Evolutionary conservation across 768 basidiomycete species (phyloP), one percentile per base, ranked within the genome.

Genomic region (Sutorius australiensis): DNA sequence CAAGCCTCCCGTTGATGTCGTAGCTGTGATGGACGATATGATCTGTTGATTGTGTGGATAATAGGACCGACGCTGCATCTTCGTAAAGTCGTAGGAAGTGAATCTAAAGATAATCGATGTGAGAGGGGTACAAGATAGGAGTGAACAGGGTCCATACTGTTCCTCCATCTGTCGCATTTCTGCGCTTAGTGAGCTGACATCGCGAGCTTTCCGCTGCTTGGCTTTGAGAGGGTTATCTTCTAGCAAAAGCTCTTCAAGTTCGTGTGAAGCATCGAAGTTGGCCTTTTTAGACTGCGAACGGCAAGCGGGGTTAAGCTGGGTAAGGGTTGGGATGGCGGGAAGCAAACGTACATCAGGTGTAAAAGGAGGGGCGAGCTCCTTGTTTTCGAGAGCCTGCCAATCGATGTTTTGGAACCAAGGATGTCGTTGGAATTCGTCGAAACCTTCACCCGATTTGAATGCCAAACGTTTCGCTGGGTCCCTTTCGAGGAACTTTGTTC

Each of bases 101-200:
- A 97, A 97, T 70, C 93, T 95, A 60, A 14, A 27, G 24, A 38
- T 40, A 33, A 17, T 13, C 32, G 17, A 46, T 41, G 11, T 42
- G 57, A 19, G 45, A 55, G 10, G 39, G 14, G 17, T 1, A 32
- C 2, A 21, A 31, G 14, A 30, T 0, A 6, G 11, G 17, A 46
- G 21, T 0, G 38, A 49, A 47, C 21, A 17, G 38, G 34, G 1
- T n/a, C 73, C 81, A 54, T 63, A 98, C 94, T 95, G 94, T 67
- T 98, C 94, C 72, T 99, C 97, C 94, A 98, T 97, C 73, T 93
- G 87, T 55, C 90, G 77, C 91, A 95, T 94, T 70, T 99, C 97
- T 0, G 82, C 80, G 55, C 88, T 92, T 47, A 99, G 72, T 52
- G 83, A 86, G 55, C 77, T 81, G 48, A 84, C 68, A 61, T 97